Evolutionary conservation across 768 basidiomycete species (phyloP).

Genomic region (Piloderma croceum): DNA sequence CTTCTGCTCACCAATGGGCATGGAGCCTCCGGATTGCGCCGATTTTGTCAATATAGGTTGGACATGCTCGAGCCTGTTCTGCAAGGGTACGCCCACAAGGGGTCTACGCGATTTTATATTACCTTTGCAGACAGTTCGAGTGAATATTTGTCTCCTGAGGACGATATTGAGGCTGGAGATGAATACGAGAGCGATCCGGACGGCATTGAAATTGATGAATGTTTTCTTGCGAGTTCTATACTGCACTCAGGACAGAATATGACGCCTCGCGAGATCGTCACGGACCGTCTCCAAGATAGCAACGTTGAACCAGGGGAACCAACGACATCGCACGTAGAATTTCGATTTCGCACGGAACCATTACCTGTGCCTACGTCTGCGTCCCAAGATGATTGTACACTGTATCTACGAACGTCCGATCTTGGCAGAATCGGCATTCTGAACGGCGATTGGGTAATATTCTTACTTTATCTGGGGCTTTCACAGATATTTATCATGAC

Average conservation of each 20-base stretch:
- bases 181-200: constrained; percentile 30
- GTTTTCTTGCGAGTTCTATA: constrained; percentile 56
- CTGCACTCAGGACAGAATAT: constrained; percentile 25
- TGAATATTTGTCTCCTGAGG: constrained; percentile 4
- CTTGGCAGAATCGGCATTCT: constrained; percentile 61
- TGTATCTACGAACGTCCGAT: constrained; percentile 61
- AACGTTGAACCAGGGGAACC: constrained; percentile 10
- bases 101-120: constrained; percentile 50
- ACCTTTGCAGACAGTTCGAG: constrained; percentile 25
- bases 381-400: constrained; percentile 44
- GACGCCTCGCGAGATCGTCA: constrained; percentile 5
- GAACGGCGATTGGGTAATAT: constrained; percentile 72
- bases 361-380: constrained; percentile 29
- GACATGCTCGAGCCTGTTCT: constrained; percentile 63
- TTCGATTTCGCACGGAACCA: constrained; percentile 24
- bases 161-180: constrained; percentile 12
- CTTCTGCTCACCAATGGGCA: constrained; percentile 16
- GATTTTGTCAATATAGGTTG: constrained; percentile 39
- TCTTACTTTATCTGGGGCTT: no score
- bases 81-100: constrained; percentile 56
- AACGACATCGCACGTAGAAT: constrained; percentile 7
- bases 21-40: constrained; percentile 8
- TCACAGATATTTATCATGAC: no score
- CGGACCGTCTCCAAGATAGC: constrained; percentile 9
- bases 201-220: constrained; percentile 64